Evolutionary conservation across 805 yeast genomes (phyloP).

Genomic region (Blastobotrys parvus): DNA sequence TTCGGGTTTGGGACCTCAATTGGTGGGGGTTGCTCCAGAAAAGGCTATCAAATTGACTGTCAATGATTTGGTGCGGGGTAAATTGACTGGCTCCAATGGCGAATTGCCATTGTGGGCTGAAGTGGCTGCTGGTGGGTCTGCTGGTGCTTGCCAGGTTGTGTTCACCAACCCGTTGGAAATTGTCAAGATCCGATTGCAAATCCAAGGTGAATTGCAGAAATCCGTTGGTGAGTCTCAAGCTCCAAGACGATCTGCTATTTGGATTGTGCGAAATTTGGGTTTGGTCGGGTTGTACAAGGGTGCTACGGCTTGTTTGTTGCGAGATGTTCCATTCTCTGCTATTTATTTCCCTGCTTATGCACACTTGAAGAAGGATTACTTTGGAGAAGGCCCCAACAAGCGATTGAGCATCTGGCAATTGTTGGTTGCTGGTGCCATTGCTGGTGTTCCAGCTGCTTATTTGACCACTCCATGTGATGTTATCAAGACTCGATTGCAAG

Average conservation of each 20-base stretch:
- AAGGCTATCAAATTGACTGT: slow-evolving; percentile 95
- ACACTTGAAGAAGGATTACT: slow-evolving; percentile 73
- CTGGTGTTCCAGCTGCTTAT: slow-evolving; percentile 97
- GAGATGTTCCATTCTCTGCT: slow-evolving; percentile 96
- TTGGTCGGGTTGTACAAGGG: slow-evolving; percentile 84
- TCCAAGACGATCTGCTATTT: slow-evolving; percentile 50
- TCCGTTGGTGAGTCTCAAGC: slow-evolving; percentile 23
- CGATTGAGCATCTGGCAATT: slow-evolving; percentile 76
- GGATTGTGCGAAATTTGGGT: slow-evolving; percentile 73
- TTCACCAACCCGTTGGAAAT: slow-evolving; percentile 95
- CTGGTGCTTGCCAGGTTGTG: slow-evolving; percentile 94
- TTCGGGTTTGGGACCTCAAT: slow-evolving; percentile 88
- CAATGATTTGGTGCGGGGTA: slow-evolving; percentile 75
- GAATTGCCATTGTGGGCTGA: slow-evolving; percentile 53
- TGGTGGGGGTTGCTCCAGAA: slow-evolving; percentile 97
- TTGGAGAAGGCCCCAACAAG: slow-evolving; percentile 72
- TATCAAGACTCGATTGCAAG: slow-evolving; percentile 88
- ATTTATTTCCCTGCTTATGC: slow-evolving; percentile 97
- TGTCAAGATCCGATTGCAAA: slow-evolving; percentile 89
- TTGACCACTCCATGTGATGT: slow-evolving; percentile 96
- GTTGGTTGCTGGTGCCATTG: slow-evolving; percentile 80
- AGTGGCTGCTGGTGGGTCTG: slow-evolving; percentile 81
- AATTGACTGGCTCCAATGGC: slow-evolving; percentile 46
- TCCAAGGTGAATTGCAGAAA: slow-evolving; percentile 67
- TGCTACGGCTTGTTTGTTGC: slow-evolving; percentile 77